Conservation (phyloP, 495 filamentous ascomycete species). For the Penicillium cataractarum region DNA sequence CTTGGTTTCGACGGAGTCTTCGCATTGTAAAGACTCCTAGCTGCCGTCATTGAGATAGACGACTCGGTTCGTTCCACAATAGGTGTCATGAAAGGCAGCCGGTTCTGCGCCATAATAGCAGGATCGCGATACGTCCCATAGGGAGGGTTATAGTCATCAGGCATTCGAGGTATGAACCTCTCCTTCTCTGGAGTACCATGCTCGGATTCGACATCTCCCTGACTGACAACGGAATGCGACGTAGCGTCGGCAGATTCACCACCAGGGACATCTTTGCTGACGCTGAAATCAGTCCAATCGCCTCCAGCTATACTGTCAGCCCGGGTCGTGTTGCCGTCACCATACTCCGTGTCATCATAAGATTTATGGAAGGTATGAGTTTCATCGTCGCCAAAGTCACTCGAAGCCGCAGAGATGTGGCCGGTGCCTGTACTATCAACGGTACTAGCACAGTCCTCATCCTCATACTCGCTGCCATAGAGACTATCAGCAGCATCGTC, state of each 20-base stretch:
- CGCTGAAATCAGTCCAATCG: constrained; percentile 86
- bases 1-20: constrained; percentile 73
- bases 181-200: constrained; percentile 42
- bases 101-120: constrained; percentile 75
- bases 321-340: constrained; percentile 46
- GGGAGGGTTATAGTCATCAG: constrained; percentile 80
- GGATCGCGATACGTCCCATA: constrained; percentile 76
- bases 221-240: constrained; percentile 39
- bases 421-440: constrained; percentile 82
- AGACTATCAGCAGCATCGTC: constrained; percentile 46
- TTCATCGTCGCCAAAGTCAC: constrained; percentile 68
- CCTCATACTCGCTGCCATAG: constrained; percentile 61
- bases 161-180: constrained; percentile 69
- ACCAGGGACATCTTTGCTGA: constrained; percentile 68
- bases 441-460: constrained; percentile 79
- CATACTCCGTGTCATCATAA: constrained; percentile 49
- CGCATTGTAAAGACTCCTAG: constrained; percentile 58
- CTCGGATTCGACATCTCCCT: constrained; percentile 22
- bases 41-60: constrained; percentile 65
- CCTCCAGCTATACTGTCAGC: constrained; percentile 63
- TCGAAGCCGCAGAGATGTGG: constrained; percentile 60
- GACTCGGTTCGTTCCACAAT: constrained; percentile 95
- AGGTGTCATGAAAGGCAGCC: constrained; percentile 96
- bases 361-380: constrained; percentile 48
- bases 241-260: constrained; percentile 33